phyloP scores from a whole-genome alignment of 2,329 filamentous ascomycete genomes.

The Celoporthe dispersa region DNA sequence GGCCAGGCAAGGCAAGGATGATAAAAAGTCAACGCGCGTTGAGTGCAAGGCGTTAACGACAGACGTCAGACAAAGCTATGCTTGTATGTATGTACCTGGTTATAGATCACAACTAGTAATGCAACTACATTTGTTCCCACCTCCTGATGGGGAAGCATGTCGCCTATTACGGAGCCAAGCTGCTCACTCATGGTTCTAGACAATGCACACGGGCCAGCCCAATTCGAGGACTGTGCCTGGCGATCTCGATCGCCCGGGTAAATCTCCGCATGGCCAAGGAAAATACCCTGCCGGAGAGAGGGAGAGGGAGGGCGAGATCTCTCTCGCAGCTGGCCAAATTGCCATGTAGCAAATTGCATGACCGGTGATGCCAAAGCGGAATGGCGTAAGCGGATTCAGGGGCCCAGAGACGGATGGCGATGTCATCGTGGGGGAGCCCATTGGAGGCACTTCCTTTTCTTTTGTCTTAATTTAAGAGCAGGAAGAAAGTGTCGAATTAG shows the following conservation, averaged over 20 bases:
- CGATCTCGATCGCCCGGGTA: conserved; percentile 21
- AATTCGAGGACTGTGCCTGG: background rate
- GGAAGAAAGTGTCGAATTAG: background rate
- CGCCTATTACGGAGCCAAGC: background rate
- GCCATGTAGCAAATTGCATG: conserved; percentile 1
- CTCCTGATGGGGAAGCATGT: background rate
- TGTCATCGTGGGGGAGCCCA: background rate
- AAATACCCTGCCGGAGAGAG: conserved; percentile 6
- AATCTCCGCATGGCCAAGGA: conserved; percentile 6
- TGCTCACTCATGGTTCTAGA: background rate
- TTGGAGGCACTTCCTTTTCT: background rate
- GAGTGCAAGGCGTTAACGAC: background rate
- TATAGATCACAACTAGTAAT: background rate
- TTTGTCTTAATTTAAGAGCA: no score
- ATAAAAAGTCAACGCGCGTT: background rate
- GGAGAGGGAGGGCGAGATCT: background rate
- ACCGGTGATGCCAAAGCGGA: background rate
- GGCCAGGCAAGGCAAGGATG: background rate
- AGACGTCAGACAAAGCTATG: background rate
- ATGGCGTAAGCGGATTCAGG: conserved; percentile 14
- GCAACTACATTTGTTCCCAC: background rate
- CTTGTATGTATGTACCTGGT: background rate
- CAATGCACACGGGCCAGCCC: background rate
- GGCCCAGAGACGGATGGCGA: conserved; percentile 4
- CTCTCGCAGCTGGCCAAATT: conserved; percentile 6